phyloP scores from a whole-genome alignment of 257 asterid genomes.

The Apocynum venetum region DNA sequence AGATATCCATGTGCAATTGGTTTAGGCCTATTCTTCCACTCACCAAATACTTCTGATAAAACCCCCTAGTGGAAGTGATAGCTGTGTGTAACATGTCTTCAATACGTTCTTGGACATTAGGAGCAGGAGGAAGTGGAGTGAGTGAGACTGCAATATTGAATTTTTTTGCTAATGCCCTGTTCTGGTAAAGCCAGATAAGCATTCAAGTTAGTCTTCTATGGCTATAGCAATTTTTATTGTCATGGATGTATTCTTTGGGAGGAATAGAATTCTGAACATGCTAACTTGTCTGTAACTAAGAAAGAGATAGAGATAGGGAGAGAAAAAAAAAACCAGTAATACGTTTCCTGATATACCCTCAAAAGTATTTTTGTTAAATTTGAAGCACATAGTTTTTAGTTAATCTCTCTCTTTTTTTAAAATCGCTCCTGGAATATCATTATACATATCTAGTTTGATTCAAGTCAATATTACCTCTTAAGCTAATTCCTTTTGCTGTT shows the following conservation, averaged over 20 bases:
- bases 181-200: too few relatives aligned
- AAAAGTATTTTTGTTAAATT: background rate
- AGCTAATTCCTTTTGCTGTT: conserved; percentile 1
- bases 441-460: background rate
- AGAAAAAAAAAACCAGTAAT: background rate
- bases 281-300: background rate
- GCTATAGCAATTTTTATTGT: too few relatives aligned
- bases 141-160: too few relatives aligned
- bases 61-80: background rate
- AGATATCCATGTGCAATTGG: background rate
- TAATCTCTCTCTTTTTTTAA: too few relatives aligned
- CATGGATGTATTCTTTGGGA: background rate
- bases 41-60: background rate
- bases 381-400: background rate
- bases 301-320: background rate
- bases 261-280: background rate
- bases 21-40: background rate
- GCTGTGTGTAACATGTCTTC: too few relatives aligned
- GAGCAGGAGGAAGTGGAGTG: too few relatives aligned
- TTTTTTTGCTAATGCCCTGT: too few relatives aligned
- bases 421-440: background rate
- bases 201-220: too few relatives aligned
- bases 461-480: background rate
- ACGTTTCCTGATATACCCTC: background rate
- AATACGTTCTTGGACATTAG: too few relatives aligned